Evolutionary conservation across 495 filamentous ascomycete genomes (phyloP).

Genomic region (Letharia columbiana): DNA sequence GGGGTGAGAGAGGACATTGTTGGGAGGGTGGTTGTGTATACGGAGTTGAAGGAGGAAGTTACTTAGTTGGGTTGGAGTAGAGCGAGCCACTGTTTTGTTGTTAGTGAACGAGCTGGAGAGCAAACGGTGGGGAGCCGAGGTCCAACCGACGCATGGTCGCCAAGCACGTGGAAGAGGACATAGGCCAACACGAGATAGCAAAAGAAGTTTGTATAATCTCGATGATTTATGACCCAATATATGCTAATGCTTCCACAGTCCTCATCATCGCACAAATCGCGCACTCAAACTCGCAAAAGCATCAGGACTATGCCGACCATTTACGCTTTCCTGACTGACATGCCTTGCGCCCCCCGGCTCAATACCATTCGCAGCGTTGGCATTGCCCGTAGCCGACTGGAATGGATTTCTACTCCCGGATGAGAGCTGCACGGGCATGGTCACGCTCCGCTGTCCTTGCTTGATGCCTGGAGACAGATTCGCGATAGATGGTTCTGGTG

Average conservation of each 20-base stretch:
- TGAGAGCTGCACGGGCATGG: conserved; percentile 28
- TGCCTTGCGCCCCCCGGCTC: conserved; percentile 39
- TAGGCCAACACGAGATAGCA: neutral
- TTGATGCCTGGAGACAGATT: conserved; percentile 18
- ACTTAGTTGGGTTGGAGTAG: neutral
- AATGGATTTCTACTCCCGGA: conserved; percentile 35
- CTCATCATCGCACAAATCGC: conserved; percentile 38
- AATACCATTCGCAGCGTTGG: conserved; percentile 16
- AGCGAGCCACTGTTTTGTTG: neutral
- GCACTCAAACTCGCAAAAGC: conserved; percentile 93
- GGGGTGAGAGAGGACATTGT: conserved; percentile 45
- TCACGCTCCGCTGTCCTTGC: conserved; percentile 28
- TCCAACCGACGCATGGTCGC: neutral
- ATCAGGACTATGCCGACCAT: conserved; percentile 86
- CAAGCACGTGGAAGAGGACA: neutral
- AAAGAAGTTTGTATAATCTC: neutral
- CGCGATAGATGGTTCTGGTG: conserved; percentile 15
- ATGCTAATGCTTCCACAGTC: neutral
- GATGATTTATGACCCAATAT: conserved; percentile 2
- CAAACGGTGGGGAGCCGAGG: neutral
- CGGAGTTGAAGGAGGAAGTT: neutral
- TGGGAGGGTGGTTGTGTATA: conserved; percentile 32
- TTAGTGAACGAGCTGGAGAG: neutral
- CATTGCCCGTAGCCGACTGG: conserved; percentile 18
- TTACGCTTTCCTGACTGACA: conserved; percentile 82